Evolutionary conservation across 2,329 filamentous ascomycete species (phyloP).

Genomic region (Fusarium cyanostomum): DNA sequence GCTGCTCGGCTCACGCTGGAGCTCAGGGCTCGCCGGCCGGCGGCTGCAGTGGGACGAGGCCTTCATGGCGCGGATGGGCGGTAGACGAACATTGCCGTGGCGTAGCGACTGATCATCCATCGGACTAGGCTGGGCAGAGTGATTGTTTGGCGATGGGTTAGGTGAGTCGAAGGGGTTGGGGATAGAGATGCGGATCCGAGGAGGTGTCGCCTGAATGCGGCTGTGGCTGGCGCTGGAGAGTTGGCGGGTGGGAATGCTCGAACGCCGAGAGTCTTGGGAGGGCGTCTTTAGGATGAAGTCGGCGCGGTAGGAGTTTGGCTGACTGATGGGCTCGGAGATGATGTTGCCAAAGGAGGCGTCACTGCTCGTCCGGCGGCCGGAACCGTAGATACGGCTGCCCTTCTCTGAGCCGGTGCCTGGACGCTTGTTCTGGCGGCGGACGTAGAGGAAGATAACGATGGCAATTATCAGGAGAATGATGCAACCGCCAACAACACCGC

Average conservation of each 20-base stretch:
- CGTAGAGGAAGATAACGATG: slow-evolving; percentile 53
- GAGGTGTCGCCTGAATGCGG: slow-evolving; percentile 24
- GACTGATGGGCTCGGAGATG: slow-evolving; percentile 66
- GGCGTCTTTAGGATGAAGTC: slow-evolving; percentile 62
- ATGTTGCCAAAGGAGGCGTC: slow-evolving; percentile 52
- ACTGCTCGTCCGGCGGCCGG: slow-evolving; percentile 33
- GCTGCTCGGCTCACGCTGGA: slow-evolving; percentile 55
- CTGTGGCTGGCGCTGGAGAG: slow-evolving; percentile 22
- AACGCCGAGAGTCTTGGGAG: slow-evolving; percentile 20
- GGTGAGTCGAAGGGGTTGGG: slow-evolving; percentile 51
- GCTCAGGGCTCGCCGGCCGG: slow-evolving; percentile 45
- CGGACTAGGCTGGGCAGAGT: slow-evolving; percentile 37
- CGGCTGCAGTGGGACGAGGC: slow-evolving; percentile 39
- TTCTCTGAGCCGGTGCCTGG: slow-evolving; percentile 31
- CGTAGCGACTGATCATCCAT: slow-evolving; percentile 40
- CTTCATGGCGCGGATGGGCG: slow-evolving; percentile 54
- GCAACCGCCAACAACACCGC: slow-evolving; percentile 59
- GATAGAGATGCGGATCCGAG: slow-evolving; percentile 46
- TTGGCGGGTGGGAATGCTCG: slow-evolving; percentile 21
- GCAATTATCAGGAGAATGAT: slow-evolving; percentile 53
- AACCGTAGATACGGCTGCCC: slow-evolving; percentile 26
- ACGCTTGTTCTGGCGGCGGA: slow-evolving; percentile 47
- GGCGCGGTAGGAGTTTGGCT: slow-evolving; percentile 55
- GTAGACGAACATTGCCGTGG: slow-evolving; percentile 44
- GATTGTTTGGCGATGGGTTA: slow-evolving; percentile 37